Base-by-base conservation (phyloP, 2,329 filamentous ascomycete genomes). In the Arthrobotrys pseudoclavata region DNA sequence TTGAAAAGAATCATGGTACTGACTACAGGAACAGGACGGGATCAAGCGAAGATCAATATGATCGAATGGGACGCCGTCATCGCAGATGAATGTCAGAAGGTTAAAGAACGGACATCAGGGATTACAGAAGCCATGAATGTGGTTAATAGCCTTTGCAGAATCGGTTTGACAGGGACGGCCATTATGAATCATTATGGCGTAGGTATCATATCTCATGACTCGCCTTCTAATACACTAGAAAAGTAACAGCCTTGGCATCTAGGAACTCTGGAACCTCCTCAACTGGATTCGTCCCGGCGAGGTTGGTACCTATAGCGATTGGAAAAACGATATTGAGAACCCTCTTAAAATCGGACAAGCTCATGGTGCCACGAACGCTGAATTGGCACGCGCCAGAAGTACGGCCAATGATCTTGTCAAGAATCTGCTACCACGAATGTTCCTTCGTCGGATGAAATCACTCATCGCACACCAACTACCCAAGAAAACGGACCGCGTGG, bases 251-350 rank as follows among this genome's bases (percentile, higher is more conserved):
- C 40, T 29, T 15, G 24, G 1, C 13, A 47, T 61, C 69, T 78
- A 97, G 82, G 96, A 99, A 83, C 87, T 99, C 0, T 99, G 95
- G 95, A 96, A 94, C 0, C 86, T 99, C 0, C 86, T 99, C 1
- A 97, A 99, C 83, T 99, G 96, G 96, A 94, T 94, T 0, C 96
- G 96, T 80, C 96, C 96, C 0, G 95, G 94, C 0, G 84, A 87
- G 55, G 88, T 90, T 68, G 88, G 88, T 15, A 86, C 86, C 0
- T 82, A 92, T 9, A 85, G 88, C 4, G 91, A 92, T 48, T 99
- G 96, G 96, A 91, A 90, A 81, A 86, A 88, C 20, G 89, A 88
- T 42, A 93, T 99, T 74, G 90, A 91, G 66, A 88, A 90, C 22
- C 96, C 95, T 0, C 86, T 99, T 68, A 92, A 92, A 68, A 86